Base-by-base conservation (phyloP, 305 asterid species). In the Fraxinus dipetala region DNA sequence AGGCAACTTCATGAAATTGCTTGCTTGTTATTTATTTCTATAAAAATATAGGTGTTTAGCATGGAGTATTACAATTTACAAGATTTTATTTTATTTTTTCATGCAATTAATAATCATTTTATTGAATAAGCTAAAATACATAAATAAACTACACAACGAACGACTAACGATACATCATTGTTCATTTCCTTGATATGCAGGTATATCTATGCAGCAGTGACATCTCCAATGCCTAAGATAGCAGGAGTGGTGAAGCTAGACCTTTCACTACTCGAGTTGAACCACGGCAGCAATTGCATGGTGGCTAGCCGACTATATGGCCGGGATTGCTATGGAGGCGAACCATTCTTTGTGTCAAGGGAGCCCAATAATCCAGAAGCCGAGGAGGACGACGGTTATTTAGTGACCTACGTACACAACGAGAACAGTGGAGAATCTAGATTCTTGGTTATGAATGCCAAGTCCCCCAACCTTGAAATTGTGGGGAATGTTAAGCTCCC, bases 361-460 rank as follows among this genome's bases (percentile, higher is more conserved):
- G 85, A 84, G 48, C 70, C 79, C 8, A 48, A 56, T 22, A 76
- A 82, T 61, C 75, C 75, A 24, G 80, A 43, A 14, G 82, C 59
- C 0, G 86, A 76, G 16, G 89, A 88, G 84, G 91, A 86, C 0
- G 89, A 88, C n/a, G 88, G 89, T 1, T 86, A 84, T 22, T 67
- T 86, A 18, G 32, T 86, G 36, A 74, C 65, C 11, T 86, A 81
- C 48, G 85, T 81, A 18, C 82, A 73, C 34, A 79, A 84, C 20
- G 89, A 84, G 82, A 79, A 36, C 54, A 84, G 43, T 4, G 16
- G 76, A 0, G 89, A 85, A 63, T 85, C 89, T 0, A 72, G 40
- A 1, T 88, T 88, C 76, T 30, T 88, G 83, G 91, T 90, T 6
- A 90, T 88, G 91, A 88, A 86, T 38, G 90, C 93, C 2, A 84